phyloP scores from a whole-genome alignment of 2,329 filamentous ascomycete species.

The Metarhizium robertsii region DNA sequence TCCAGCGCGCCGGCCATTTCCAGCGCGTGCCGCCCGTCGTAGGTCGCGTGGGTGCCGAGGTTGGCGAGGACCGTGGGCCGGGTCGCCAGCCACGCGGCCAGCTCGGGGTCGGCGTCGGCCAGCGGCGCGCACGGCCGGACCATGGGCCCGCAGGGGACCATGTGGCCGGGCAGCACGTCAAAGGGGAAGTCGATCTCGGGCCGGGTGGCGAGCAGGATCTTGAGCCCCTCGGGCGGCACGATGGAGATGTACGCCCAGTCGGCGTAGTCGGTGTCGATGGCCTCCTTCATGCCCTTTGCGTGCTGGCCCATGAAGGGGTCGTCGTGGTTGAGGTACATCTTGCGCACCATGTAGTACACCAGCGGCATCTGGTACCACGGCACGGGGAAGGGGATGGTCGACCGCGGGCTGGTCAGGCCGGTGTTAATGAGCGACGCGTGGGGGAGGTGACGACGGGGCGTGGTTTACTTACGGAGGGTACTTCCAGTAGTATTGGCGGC shows the following conservation, averaged over 20 bases:
- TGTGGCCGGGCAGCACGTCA: conserved; percentile 23
- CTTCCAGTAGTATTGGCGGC: conserved; percentile 23
- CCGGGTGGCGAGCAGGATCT: conserved; percentile 17
- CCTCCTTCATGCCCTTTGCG: conserved; percentile 7
- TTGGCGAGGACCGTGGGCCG: conserved; percentile 37
- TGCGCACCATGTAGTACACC: conserved; percentile 13
- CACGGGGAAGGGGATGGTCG: conserved; percentile 35
- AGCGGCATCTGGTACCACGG: conserved; percentile 29
- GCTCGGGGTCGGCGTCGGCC: conserved; percentile 24
- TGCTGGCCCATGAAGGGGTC: not conserved
- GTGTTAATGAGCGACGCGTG: not conserved
- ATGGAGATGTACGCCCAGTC: not conserved
- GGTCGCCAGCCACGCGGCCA: conserved; percentile 31
- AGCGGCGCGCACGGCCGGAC: conserved; percentile 24
- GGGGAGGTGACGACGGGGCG: not conserved
- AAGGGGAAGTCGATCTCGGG: conserved; percentile 30
- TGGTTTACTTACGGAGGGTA: conserved; percentile 24
- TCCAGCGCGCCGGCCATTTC: conserved; percentile 29
- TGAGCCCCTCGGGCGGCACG: conserved; percentile 1
- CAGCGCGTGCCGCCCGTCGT: conserved; percentile 22
- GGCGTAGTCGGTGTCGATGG: conserved; percentile 7
- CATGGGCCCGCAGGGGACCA: conserved; percentile 38
- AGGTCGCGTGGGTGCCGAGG: conserved; percentile 30
- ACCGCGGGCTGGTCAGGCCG: conserved; percentile 24
- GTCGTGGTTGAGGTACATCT: conserved; percentile 10